These are phyloP conservation scores for Lablab purpureus DNA, from an alignment of 306 rosid species.

Conservation along the genomic window DNA sequence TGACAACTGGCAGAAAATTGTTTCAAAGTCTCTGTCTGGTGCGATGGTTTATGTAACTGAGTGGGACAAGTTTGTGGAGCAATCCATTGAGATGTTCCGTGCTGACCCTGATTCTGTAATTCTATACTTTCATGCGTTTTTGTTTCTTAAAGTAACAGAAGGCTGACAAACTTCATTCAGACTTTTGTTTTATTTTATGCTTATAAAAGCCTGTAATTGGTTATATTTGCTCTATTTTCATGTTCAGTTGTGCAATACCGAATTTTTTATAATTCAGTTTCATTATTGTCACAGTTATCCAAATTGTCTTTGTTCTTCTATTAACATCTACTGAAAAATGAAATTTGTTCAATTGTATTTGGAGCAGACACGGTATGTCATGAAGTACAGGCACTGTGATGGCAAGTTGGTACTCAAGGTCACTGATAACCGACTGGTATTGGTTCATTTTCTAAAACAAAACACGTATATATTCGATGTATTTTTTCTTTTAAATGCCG, in stretches of 20 bases:
- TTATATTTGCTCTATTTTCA: not conserved
- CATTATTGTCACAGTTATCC: not conserved
- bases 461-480: not conserved
- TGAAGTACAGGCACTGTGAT: constrained; percentile 87
- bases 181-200: not conserved
- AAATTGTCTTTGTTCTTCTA: not conserved
- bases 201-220: not conserved
- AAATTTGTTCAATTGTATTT: constrained; percentile 13
- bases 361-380: constrained; percentile 68
- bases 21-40: constrained; percentile 31
- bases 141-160: not conserved
- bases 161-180: not conserved
- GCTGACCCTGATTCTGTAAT: constrained; percentile 83
- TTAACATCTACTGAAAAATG: not conserved
- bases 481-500: not conserved
- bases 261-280: constrained; percentile 11
- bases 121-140: not conserved
- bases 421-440: constrained; percentile 76
- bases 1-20: not conserved
- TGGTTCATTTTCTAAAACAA: not conserved
- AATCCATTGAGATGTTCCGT: constrained; percentile 87
- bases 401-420: constrained; percentile 85
- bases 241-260: not conserved
- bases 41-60: constrained; percentile 74
- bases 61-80: constrained; percentile 87